Evolutionary conservation across 108 stramenopile genomes (phyloP), one percentile per base, ranked within the genome.

Genomic region (Skeletonema costatum): DNA sequence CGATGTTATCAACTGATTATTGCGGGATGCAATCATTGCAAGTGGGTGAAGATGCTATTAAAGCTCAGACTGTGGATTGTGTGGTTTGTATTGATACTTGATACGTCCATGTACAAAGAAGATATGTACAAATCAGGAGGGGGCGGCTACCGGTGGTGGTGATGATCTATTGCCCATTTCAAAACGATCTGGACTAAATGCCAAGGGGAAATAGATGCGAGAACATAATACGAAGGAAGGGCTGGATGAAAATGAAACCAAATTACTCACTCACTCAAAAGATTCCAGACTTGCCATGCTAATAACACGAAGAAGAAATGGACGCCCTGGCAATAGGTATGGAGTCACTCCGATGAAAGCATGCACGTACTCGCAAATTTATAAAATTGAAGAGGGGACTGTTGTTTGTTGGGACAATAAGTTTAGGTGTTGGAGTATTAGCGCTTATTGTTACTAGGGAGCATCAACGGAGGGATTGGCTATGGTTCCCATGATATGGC

Each of bases 21-120:
- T 25, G 25, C 25, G 25, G 25, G 60, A 88, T 93, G 90, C 85
- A 89, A 70, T 77, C 90, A 2, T 66, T 93, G 19, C 80, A 51
- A 19, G 41, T 14, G 41, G 13, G 2, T 42, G 13, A 12, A 42
- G 41, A 42, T 42, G 41, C 1, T 13, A 42, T 42, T 42, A 42
- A 42, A 42, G 41, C 41, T 11, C 41, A 35, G 56, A 65, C 39
- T 25, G 61, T 41, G 42, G 60, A 60, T 29, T 5, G 78, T 38
- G 13, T 68, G 64, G 36, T 21, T 68, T 33, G 35, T 68, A 21
- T 66, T 79, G 32, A 17, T 79, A 31, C 64, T 33, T 10, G 48
- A 67, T 60, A 12, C 48, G 5, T 48, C 14, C 1, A 8, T 38
- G 2, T 66, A 38, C 46, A 68, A 63, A 3, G 42, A 50, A 3